Base-by-base conservation (phyloP, 2,329 filamentous ascomycete genomes). In the Diplocarpon rosae region DNA sequence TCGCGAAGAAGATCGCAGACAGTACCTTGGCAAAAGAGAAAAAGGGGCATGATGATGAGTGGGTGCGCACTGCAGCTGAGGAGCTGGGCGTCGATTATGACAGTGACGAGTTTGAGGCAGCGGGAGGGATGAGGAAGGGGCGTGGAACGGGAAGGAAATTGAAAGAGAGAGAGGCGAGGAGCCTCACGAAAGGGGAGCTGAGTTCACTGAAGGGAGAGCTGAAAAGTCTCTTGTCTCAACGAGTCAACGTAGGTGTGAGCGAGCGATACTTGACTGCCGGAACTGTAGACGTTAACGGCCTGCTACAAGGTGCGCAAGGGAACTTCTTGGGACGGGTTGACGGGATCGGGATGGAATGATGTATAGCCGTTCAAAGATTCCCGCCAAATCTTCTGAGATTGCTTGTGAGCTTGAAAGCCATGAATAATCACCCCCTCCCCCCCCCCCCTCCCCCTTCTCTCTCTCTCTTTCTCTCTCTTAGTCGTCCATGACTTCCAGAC, bases 61-160 rank as follows among this genome's bases (percentile, higher is more conserved):
- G 89, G 79, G 69, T 96, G 56, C 78, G 78, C 35, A 77, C 76
- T 38, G 89, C 88, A 0, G 92, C 92, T 0, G 88, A 95, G 46
- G 90, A 96, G 52, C 71, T 98, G 0, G 92, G 92, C 1, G 85
- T 96, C 0, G 90, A 95, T 42, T 95, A 94, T 60, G 88, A 96
- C 60, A 84, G 79, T 48, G 88, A 94, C 30, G 87, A 93, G 37
- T 82, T 95, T 50, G 84, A 83, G 52, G 65, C 72, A 32, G 72
- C 70, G 1, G 67, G 66, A 7, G 76, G 79, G 6, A 72, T 69
- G 43, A 72, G 73, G 57, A 75, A 75, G 39, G 82, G 84, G 0
- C 72, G 86, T 30, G 87, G 87, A 7, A 78, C 76, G 32, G 82
- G 83, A 1, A 69, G 85, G 33, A 83, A 82, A 65, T 72, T 78